Base-by-base conservation (phyloP, 1,139 yeast genomes). In the Pichia sp. region DNA sequence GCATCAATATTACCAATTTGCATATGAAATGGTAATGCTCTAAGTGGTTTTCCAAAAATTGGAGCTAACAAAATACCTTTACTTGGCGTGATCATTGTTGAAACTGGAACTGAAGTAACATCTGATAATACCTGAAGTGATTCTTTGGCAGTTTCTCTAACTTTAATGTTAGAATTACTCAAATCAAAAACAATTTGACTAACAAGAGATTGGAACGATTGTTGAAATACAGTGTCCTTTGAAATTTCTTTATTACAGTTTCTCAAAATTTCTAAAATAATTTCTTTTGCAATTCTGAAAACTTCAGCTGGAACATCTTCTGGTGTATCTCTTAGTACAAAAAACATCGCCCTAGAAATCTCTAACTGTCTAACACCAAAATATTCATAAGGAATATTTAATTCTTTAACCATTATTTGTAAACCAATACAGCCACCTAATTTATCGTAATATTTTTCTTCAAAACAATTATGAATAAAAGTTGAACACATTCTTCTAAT, bases 1-100 rank as follows among this genome's bases (percentile, higher is more conserved):
- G 97, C 98, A 67, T 92, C 98, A 53, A 94, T 89, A 64, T 92
- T 90, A 32, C 98, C 98, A 50, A 94, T 92, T 68, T 94, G 98
- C 96, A 90, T 92, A 3, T 97, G 95, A 69, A 94, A 92, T 0
- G 99, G 98, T 53, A 94, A 73, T 0, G 98, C 98, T 53, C 99
- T 75, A 52, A 94, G 69, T 1, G 99, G 99, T 61, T 94, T 94
- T 7, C 96, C 96, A 69, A 92, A 94, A 39, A 94, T 92, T 9
- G 98, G 98, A 1, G 95, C 87, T 43, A 94, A 69, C 40, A 94
- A 71, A 42, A 90, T 78, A 40, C 80, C 84, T 57, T 88, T 87
- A 44, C 94, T 89, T 16, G 95, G 95, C 12, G 80, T 79, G 66
- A 94, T 81, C 55, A 94, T 76, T 1, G 82, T 77, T 1, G 92